Evolutionary conservation across 2,329 filamentous ascomycete species (phyloP).

Genomic region (Aspergillus sclerotialis): DNA sequence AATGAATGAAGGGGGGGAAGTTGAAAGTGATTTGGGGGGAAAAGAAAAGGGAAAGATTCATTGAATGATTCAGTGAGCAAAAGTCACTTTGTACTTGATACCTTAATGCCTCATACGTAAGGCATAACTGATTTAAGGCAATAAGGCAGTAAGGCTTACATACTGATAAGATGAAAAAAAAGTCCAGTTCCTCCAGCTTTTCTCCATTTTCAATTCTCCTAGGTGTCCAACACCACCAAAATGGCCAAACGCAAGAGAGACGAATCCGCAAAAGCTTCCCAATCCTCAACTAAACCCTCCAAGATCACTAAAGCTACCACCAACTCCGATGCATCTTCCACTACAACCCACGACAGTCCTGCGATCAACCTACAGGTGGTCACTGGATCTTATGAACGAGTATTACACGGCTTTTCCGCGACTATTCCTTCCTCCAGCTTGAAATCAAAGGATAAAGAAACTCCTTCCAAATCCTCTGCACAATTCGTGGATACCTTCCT

Average conservation of each 20-base stretch:
- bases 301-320: conserved; percentile 28
- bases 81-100: too few species aligned
- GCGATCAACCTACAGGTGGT: conserved; percentile 73
- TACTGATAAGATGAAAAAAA: too few species aligned
- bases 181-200: too few species aligned
- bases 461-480: conserved; percentile 33
- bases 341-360: too few species aligned
- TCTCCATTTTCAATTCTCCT: not conserved
- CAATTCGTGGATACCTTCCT: conserved; percentile 88
- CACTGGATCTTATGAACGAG: conserved; percentile 86
- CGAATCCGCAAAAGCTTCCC: conserved; percentile 19
- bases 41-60: too few species aligned
- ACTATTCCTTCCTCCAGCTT: conserved; percentile 45
- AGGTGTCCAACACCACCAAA: not conserved
- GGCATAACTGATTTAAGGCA: too few species aligned
- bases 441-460: conserved; percentile 16
- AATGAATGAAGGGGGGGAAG: too few species aligned
- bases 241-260: conserved; percentile 44
- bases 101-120: too few species aligned
- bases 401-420: conserved; percentile 85
- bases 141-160: too few species aligned
- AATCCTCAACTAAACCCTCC: conserved; percentile 16
- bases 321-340: conserved; percentile 9
- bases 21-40: too few species aligned
- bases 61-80: too few species aligned